Evolutionary conservation across 176 grass and related monocot species (phyloP).

Genomic region (Elaeis guineensis): DNA sequence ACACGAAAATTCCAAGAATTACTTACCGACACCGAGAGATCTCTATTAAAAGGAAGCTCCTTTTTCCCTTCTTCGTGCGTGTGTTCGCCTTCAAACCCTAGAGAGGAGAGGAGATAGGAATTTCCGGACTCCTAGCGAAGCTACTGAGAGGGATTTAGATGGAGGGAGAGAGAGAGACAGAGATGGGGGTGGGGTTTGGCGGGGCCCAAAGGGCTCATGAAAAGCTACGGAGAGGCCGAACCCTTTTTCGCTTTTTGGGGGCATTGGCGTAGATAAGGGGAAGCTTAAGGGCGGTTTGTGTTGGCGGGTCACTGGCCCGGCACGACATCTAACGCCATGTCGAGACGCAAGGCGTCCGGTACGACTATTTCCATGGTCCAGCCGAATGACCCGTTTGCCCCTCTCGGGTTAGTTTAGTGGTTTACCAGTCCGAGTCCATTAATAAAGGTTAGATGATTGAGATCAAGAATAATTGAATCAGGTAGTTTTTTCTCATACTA

Average conservation of each 20-base stretch:
- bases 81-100: too few relatives aligned
- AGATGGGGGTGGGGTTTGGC: conserved; percentile 32
- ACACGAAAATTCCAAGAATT: too few relatives aligned
- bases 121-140: neutral
- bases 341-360: neutral
- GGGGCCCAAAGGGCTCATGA: conserved; percentile 22
- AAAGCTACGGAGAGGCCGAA: conserved; percentile 8
- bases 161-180: neutral
- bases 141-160: neutral
- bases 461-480: too few relatives aligned
- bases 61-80: too few relatives aligned
- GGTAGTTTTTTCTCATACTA: too few relatives aligned
- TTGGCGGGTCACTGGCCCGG: neutral
- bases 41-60: too few relatives aligned
- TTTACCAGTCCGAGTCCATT: too few relatives aligned
- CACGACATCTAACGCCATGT: neutral
- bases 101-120: too few relatives aligned
- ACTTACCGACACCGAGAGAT: too few relatives aligned
- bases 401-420: neutral
- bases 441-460: too few relatives aligned
- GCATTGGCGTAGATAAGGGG: conserved; percentile 17
- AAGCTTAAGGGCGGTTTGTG: conserved; percentile 24
- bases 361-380: neutral
- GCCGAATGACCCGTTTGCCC: conserved; percentile 7
- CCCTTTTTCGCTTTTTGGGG: conserved; percentile 71